Evolutionary conservation across 441 rosid species (phyloP).

Genomic region (Gossypium trilobum): DNA sequence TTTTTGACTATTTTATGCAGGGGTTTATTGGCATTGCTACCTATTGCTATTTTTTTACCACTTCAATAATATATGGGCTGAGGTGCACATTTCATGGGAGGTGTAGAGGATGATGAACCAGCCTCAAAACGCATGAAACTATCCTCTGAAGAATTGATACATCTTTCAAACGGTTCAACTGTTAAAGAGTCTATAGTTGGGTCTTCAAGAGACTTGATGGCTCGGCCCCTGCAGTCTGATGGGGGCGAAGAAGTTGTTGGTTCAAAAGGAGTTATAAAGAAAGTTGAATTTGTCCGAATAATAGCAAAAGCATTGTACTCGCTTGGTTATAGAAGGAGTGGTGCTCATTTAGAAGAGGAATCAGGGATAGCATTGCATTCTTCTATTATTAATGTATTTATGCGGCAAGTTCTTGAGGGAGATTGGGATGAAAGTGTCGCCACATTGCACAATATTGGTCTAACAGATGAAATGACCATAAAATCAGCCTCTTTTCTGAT

Average conservation of each 20-base stretch:
- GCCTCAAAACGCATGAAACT: slow-evolving; percentile 52
- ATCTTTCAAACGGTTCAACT: slow-evolving; percentile 38
- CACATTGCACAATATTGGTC: slow-evolving; percentile 35
- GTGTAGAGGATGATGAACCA: slow-evolving; percentile 63
- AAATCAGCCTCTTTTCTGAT: slow-evolving; percentile 48
- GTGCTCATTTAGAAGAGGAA: slow-evolving; percentile 57
- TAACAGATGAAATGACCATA: slow-evolving; percentile 32
- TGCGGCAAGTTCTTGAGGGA: slow-evolving; percentile 41
- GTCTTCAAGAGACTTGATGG: slow-evolving; percentile 45
- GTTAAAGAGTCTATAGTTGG: slow-evolving; percentile 26
- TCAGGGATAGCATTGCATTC: slow-evolving; percentile 50
- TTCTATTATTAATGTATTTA: slow-evolving; percentile 30
- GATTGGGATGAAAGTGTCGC: slow-evolving; percentile 43
- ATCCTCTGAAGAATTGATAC: slow-evolving; percentile 31
- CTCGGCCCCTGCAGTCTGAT: slow-evolving; percentile 44
- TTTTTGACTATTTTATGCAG: slow-evolving; percentile 26
- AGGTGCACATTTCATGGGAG: slow-evolving; percentile 72
- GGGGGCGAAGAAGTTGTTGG: slow-evolving; percentile 50
- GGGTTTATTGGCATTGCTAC: slow-evolving; percentile 13
- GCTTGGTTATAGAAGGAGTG: slow-evolving; percentile 49
- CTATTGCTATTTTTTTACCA: slow-evolving; percentile 7
- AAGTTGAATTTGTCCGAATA: slow-evolving; percentile 49
- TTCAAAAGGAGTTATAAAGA: slow-evolving; percentile 44
- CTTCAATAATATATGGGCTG: slow-evolving; percentile 51
- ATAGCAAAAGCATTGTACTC: slow-evolving; percentile 48